Conservation (phyloP, 1,284 basidiomycete genomes). For the Cystobasidium slooffiae region DNA sequence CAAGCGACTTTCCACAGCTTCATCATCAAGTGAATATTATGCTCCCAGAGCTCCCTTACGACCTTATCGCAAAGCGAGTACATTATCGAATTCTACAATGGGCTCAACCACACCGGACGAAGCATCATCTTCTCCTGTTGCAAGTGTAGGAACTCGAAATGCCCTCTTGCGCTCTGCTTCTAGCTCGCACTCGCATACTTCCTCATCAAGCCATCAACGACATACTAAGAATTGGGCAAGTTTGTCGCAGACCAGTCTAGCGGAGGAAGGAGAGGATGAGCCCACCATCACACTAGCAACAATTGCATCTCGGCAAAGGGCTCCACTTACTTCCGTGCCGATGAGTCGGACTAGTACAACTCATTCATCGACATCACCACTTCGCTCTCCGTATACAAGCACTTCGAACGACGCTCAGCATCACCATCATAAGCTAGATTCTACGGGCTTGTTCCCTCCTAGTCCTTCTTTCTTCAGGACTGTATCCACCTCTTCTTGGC, state of each 20-base stretch:
- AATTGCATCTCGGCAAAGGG: slow-evolving; percentile 15
- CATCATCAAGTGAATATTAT: slow-evolving; percentile 21
- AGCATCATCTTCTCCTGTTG: background rate
- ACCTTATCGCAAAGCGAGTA: slow-evolving; percentile 18
- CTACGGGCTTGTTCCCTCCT: background rate
- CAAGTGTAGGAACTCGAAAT: background rate
- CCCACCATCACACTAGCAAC: slow-evolving; percentile 37
- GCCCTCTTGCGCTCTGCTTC: slow-evolving; percentile 5
- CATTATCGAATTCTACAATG: slow-evolving; percentile 10
- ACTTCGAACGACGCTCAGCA: background rate
- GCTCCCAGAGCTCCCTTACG: slow-evolving; percentile 3
- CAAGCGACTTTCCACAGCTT: slow-evolving; percentile 26
- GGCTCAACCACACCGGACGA: slow-evolving; percentile 2
- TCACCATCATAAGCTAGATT: background rate
- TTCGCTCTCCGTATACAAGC: background rate
- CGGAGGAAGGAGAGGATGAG: slow-evolving; percentile 36
- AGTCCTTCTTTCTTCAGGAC: background rate
- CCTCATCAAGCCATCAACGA: background rate
- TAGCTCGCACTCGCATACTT: background rate
- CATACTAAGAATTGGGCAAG: slow-evolving; percentile 1
- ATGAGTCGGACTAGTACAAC: background rate
- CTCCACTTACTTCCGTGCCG: background rate
- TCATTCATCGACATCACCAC: background rate
- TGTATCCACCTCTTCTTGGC: slow-evolving; percentile 23
- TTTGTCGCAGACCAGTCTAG: slow-evolving; percentile 11